Evolutionary conservation across 2,329 filamentous ascomycete species (phyloP).

Genomic region (Pseudogymnoascus sp.): DNA sequence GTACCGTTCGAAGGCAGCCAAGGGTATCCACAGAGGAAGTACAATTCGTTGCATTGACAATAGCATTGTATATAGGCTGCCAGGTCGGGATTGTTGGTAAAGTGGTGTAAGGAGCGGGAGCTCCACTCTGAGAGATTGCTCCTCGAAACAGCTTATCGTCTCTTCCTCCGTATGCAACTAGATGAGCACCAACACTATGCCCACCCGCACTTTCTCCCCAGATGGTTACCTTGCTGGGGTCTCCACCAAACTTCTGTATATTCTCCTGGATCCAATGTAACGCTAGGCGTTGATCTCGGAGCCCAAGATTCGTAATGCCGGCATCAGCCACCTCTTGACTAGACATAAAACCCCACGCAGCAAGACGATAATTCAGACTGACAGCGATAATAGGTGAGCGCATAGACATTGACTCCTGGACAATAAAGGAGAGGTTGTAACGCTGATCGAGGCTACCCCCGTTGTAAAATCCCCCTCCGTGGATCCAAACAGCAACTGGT

Average conservation of each 20-base stretch:
- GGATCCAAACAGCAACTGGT: slow-evolving; percentile 52
- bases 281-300: slow-evolving; percentile 34
- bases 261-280: slow-evolving; percentile 38
- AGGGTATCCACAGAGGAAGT: slow-evolving; percentile 28
- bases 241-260: too few relatives aligned
- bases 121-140: slow-evolving; percentile 43
- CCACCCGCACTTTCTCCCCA: too few relatives aligned
- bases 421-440: slow-evolving; percentile 49
- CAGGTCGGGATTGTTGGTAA: background rate
- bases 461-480: slow-evolving; percentile 45
- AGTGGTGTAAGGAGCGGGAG: slow-evolving; percentile 18
- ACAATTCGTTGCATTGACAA: background rate
- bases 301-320: slow-evolving; percentile 38
- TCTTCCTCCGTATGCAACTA: slow-evolving; percentile 39
- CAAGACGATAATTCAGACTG: slow-evolving; percentile 38
- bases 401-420: slow-evolving; percentile 35
- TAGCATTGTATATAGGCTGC: background rate
- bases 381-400: slow-evolving; percentile 38
- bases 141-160: slow-evolving; percentile 46
- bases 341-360: slow-evolving; percentile 38
- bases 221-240: too few relatives aligned
- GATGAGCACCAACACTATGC: slow-evolving; percentile 36
- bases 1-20: slow-evolving; percentile 39
- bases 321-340: slow-evolving; percentile 31
- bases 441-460: slow-evolving; percentile 45